Evolutionary conservation across 768 basidiomycete species (phyloP), one percentile per base, ranked within the genome.

Genomic region (Cubamyces sp.): DNA sequence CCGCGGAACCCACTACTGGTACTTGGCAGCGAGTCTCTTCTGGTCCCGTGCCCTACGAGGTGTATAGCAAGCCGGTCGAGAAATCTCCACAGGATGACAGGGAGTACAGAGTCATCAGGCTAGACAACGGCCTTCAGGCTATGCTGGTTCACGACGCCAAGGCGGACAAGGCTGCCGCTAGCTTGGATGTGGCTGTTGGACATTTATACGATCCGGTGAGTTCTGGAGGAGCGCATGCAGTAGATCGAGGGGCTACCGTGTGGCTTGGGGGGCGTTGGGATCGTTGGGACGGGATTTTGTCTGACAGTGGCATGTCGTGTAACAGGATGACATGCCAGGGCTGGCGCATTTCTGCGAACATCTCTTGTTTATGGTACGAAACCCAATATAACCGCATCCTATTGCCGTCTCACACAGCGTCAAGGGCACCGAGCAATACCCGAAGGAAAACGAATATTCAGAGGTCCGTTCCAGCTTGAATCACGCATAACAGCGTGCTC

Each of bases 311-410:
- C 19, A 34, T 50, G 37, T 5, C 34, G n/a, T 52, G 34, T 34
- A 34, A 34, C 34, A 92, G 87, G 87, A 84, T 72, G 94, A 96
- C 71, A 90, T 95, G 84, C 94, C 92, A 11, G 94, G 94, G 12
- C 81, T 96, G 46, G 94, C 94, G 50, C 94, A 96, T 74, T 96
- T 96, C 71, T 96, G 95, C 76, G 96, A 99, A 73, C 96, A 99
- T 74, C 73, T 99, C 51, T 75, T 97, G 64, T 99, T 99, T 76
- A 93, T 99, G 88, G 96, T 94, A 68, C 64, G 87, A 74, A 8
- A 34, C 30, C 16, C 54, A 1, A 12, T 55, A 56, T 28, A 28
- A 25, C 58, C 34, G 66, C 23, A 56, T 23, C 48, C 9, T 9
- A 6, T 25, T 23, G 21, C 43, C 45, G 15, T 48, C 40, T 40